Evolutionary conservation across 345 rosid genomes (phyloP).

Genomic region (Garcia nutans): DNA sequence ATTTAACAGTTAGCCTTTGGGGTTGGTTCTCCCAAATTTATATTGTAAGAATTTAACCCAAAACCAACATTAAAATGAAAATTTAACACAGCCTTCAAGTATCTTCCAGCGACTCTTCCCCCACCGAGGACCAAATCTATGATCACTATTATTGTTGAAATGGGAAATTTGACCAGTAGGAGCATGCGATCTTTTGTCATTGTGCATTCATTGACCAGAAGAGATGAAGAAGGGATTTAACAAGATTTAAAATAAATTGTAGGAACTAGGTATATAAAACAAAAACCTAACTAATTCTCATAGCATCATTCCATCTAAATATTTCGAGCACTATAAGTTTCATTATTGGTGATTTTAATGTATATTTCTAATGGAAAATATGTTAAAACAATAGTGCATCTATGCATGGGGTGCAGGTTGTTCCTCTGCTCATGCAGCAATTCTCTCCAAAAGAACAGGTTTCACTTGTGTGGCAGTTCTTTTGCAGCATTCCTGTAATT

Average conservation of each 20-base stretch:
- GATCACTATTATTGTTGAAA: background rate
- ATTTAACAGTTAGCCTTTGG: too few species aligned
- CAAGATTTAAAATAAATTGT: background rate
- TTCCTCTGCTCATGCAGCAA: slow-evolving; percentile 55
- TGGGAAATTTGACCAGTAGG: background rate
- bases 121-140: background rate
- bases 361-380: background rate
- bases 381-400: background rate
- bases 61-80: too few species aligned
- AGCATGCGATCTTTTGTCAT: background rate
- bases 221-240: background rate
- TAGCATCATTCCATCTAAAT: background rate
- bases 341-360: background rate
- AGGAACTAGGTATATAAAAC: background rate
- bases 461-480: slow-evolving; percentile 60
- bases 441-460: slow-evolving; percentile 60
- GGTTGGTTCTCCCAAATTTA: too few species aligned
- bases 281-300: background rate
- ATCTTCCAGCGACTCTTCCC: background rate
- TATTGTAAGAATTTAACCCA: too few species aligned
- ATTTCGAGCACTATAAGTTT: background rate
- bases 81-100: background rate
- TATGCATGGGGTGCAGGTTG: slow-evolving; percentile 48
- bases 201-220: background rate
- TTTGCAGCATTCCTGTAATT: slow-evolving; percentile 64